Base-by-base conservation (phyloP, 257 asterid genomes). In the Phtheirospermum japonicum region DNA sequence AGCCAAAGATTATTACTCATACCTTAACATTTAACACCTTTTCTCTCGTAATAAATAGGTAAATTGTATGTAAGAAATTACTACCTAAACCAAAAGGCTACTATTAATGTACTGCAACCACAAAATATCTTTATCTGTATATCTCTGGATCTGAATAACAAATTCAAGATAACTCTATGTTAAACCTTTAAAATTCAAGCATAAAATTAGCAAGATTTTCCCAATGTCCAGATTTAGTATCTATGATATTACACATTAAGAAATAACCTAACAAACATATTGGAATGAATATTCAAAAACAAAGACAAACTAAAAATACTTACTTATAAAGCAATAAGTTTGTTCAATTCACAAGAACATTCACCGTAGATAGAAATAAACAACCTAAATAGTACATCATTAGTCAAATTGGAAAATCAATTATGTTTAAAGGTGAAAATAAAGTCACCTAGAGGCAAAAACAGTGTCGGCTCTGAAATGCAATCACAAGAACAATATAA, bases 401-500 rank as follows among this genome's bases (percentile, higher is more conserved):
- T 9, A 51, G 4, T 51, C 13, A 51, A 51, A 23, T 7, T 51
- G 57, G 19, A 9, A 33, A 17, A 57, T 57, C 14, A 14, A 33
- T 57, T 57, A 6, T 4, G 30, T 18, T 0, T 4, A 7, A 4
- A 63, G 14, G 33, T 31, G 57, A 46, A 14, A 12, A 45, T 7
- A 48, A 52, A 65, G 45, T 56, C 32, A 73, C 78, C 74, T n/a
- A 32, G 20, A 33, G 75, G 75, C 62, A 64, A 37, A 59, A 72
- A 59, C 12, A 59, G 36, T 4, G 63, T 36, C 32, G 72, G 49
- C 69, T 64, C 72, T 5, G 71, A 54, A 53, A 45, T 16, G 58
- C 79, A 74, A 64, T 69, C 65, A 18, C 79, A 69, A 52, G 72
- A 59, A 53, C 79, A 69, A 53, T n/a, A n/a, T n/a, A n/a, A n/a